Base-by-base conservation (phyloP, 192 early-diverging fungal genomes). In the Thoreauomyces humboldtii region DNA sequence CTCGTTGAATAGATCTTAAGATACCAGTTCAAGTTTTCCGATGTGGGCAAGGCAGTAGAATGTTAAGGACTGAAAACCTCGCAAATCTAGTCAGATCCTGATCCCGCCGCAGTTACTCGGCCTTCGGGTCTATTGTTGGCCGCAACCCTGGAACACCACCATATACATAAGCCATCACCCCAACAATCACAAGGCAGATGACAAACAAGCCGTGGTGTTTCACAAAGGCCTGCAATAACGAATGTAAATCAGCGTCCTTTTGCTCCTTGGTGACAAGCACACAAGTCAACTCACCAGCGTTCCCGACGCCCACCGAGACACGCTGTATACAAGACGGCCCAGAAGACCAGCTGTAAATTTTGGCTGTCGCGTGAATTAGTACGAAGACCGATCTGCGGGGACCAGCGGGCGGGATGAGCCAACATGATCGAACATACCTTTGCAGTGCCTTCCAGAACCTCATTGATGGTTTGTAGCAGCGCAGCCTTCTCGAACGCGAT, bases 361-460 rank as follows among this genome's bases (percentile, higher is more conserved):
- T 14, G 55, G 55, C 55, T 57, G 35, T 52, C n/a, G 33, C 12
- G 38, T 36, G 27, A 17, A 37, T 57, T 32, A 4, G 55, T 34
- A 2, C 34, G 32, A 21, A n/a, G 27, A 21, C 34, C 14, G 55
- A 32, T 32, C 21, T 7, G 22, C 7, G 12, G 7, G 22, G 11
- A 7, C 7, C 24, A 22, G n/a, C n/a, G n/a, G n/a, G n/a, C n/a
- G n/a, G n/a, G n/a, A n/a, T n/a, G n/a, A n/a, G n/a, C n/a, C n/a
- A n/a, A n/a, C 47, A n/a, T 50, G 38, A 41, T 12, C n/a, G 61
- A 38, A 41, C 65, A 43, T 65, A 74, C 73, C 58, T 7, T 15
- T 29, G 31, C 59, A 4, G 25, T 31, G 31, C 64, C 67, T 1
- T 58, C 63, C 59, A 65, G 36, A 9, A 63, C 53, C 17, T 72